Conservation (phyloP, 768 basidiomycete species). For the Lyophyllum atratum region DNA sequence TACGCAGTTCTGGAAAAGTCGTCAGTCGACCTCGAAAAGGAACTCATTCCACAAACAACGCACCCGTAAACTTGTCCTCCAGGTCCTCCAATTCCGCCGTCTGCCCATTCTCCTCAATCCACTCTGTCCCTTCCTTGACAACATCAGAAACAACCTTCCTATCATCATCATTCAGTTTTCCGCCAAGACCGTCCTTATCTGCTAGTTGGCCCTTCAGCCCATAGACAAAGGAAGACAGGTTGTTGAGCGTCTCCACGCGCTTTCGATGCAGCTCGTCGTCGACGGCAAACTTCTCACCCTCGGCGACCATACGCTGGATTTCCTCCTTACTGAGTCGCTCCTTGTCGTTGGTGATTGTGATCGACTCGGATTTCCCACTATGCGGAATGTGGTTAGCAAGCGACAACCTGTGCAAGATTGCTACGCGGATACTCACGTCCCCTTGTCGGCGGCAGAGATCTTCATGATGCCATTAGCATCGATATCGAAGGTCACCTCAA, state of each 20-base stretch:
- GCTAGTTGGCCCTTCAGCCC: slow-evolving; percentile 68
- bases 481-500: slow-evolving; percentile 90
- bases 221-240: slow-evolving; percentile 62
- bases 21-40: neutral
- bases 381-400: neutral
- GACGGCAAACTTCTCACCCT: slow-evolving; percentile 47
- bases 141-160: slow-evolving; percentile 60
- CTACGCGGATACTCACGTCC: slow-evolving; percentile 57
- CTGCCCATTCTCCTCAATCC: slow-evolving; percentile 72
- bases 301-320: slow-evolving; percentile 56
- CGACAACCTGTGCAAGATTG: neutral
- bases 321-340: slow-evolving; percentile 54
- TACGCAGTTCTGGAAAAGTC: slow-evolving; percentile 24
- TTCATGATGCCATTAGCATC: slow-evolving; percentile 86
- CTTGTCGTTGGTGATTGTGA: slow-evolving; percentile 81
- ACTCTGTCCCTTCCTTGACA: slow-evolving; percentile 71
- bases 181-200: slow-evolving; percentile 74
- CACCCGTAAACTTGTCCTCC: slow-evolving; percentile 70
- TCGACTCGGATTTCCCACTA: slow-evolving; percentile 77
- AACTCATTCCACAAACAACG: slow-evolving; percentile 6
- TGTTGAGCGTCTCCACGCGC: slow-evolving; percentile 45
- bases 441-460: slow-evolving; percentile 82
- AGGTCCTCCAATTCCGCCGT: slow-evolving; percentile 70
- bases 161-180: slow-evolving; percentile 60
- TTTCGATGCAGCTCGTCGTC: slow-evolving; percentile 27